Evolutionary conservation across 2,329 filamentous ascomycete genomes (phyloP).

Genomic region (Tolypocladium tropicale): DNA sequence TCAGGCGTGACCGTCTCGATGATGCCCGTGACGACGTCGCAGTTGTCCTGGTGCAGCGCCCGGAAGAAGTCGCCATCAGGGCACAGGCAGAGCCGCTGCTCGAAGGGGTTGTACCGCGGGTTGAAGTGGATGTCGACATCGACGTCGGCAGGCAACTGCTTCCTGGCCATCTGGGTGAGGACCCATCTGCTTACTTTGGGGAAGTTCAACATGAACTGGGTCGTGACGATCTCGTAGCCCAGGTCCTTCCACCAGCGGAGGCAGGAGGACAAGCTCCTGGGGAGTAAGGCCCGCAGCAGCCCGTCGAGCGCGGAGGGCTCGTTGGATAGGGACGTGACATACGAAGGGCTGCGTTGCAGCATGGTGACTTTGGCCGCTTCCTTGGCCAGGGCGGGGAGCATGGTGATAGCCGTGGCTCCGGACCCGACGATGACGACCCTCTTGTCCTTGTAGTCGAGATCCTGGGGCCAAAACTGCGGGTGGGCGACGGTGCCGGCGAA

Average conservation of each 20-base stretch:
- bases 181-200: constrained; percentile 14
- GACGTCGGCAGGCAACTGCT: constrained; percentile 42
- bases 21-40: constrained; percentile 37
- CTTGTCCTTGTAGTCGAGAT: constrained; percentile 55
- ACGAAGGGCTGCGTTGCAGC: constrained; percentile 70
- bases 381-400: constrained; percentile 59
- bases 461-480: constrained; percentile 68
- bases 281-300: constrained; percentile 32
- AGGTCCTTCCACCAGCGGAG: constrained; percentile 40
- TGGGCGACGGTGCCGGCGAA: constrained; percentile 58
- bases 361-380: constrained; percentile 61
- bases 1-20: constrained; percentile 39
- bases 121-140: constrained; percentile 53
- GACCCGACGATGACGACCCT: constrained; percentile 63
- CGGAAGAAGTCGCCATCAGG: constrained; percentile 47
- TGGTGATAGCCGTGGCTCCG: constrained; percentile 70
- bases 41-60: constrained; percentile 32
- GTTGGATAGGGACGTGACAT: constrained; percentile 47
- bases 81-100: constrained; percentile 65
- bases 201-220: constrained; percentile 15
- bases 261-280: constrained; percentile 31
- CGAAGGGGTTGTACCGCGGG: constrained; percentile 55
- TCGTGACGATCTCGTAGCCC: constrained; percentile 33
- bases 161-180: constrained; percentile 31
- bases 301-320: constrained; percentile 25